Evolutionary conservation across 192 early-diverging fungal genomes (phyloP).

Genomic region (Chytriomyces confervae): DNA sequence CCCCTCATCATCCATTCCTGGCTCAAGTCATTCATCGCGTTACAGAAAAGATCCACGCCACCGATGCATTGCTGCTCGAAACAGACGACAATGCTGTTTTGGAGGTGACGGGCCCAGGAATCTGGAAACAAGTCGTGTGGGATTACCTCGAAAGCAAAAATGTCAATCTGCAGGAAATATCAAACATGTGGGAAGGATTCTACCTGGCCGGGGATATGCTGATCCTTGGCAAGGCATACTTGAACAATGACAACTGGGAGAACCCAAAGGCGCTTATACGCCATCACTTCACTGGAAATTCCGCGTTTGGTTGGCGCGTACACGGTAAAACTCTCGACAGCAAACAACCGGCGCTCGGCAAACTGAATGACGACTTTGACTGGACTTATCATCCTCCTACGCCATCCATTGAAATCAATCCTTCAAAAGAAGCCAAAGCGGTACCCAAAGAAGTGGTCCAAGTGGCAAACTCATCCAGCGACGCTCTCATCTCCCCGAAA

Average conservation of each 20-base stretch:
- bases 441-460: conserved; percentile 5
- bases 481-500: not conserved
- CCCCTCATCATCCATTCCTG: conserved; percentile 40
- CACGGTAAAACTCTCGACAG: conserved; percentile 8
- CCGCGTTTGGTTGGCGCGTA: conserved; percentile 22
- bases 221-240: conserved; percentile 24
- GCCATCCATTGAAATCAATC: not conserved
- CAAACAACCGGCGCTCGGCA: not conserved
- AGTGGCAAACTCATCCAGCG: conserved; percentile 19
- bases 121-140: conserved; percentile 21
- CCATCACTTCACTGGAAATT: conserved; percentile 32
- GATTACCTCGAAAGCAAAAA: conserved; percentile 24
- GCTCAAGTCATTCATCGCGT: conserved; percentile 20
- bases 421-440: not conserved
- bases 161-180: not conserved
- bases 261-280: conserved; percentile 29
- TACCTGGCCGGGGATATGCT: conserved; percentile 22
- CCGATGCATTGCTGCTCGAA: not conserved
- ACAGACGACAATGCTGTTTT: conserved; percentile 18
- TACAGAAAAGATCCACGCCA: conserved; percentile 27
- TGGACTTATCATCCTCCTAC: conserved; percentile 18
- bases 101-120: conserved; percentile 23
- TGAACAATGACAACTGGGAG: conserved; percentile 32
- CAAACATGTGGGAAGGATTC: conserved; percentile 32
- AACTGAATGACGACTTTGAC: conserved; percentile 1